Base-by-base conservation (phyloP, 441 rosid species). In the Populus trichocarpa region DNA sequence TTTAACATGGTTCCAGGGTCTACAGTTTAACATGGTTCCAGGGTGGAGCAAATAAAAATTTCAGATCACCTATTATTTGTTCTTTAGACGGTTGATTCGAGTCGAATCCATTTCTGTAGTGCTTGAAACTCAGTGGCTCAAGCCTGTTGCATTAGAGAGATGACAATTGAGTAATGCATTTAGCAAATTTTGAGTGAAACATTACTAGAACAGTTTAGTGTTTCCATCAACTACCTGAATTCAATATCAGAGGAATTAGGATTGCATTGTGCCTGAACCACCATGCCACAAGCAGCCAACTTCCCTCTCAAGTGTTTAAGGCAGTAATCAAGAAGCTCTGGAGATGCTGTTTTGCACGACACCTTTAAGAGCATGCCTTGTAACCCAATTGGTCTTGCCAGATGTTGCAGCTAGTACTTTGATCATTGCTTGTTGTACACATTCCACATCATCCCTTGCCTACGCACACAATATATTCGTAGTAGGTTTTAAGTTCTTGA, bases 311-410 rank as follows among this genome's bases (percentile, higher is more conserved):
- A 73, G 84, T 91, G 87, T 80, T 87, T 88, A 42, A 90, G 89
- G 86, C 91, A 88, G 75, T 90, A 92, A 74, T 92, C 86, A 69
- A 91, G 84, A 57, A 89, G 89, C 77, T 89, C 88, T 18, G 87
- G 82, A 25, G 93, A 85, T 32, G 88, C 90, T 63, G 80, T 74
- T 77, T 80, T 88, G 78, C 79, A 87, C 76, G 66, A 83, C 87
- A 73, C 90, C 90, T 77, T 90, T 92, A 9, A 91, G 90, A 74
- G 87, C 82, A 77, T 85, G 87, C 84, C 90, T 84, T 7, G 83
- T 69, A 6, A 88, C 86, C 97, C 95, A 89, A 59, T 67, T 81
- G 36, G 80, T 83, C 22, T 79, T 71, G 59, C 75, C 80, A 8
- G 81, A 77, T 35, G 85, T 82, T 61, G 88, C 88, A 72, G 69